phyloP scores from a whole-genome alignment of 208 protist species.

The Trichomonas tenax region DNA sequence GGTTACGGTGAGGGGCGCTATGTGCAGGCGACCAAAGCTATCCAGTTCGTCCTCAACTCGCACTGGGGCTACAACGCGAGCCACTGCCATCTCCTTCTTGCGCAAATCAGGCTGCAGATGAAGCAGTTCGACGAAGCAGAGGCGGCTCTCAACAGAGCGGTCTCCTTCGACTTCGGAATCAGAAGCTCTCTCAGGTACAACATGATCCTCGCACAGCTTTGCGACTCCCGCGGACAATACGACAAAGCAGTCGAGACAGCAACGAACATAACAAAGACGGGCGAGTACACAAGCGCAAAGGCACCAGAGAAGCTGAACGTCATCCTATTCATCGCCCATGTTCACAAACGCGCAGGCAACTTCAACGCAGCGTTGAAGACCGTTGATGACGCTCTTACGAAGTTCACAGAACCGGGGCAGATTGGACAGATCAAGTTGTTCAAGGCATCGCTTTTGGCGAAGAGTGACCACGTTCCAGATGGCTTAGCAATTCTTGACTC shows the following conservation, averaged over 20 bases:
- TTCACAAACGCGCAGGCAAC: neutral
- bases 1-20: neutral
- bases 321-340: neutral
- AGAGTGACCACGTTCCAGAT: neutral
- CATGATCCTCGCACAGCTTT: neutral
- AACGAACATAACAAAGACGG: neutral
- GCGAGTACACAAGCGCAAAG: neutral
- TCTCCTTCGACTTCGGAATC: neutral
- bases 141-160: neutral
- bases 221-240: neutral
- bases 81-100: neutral
- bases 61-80: neutral
- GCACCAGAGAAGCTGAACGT: neutral
- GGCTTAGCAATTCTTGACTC: neutral
- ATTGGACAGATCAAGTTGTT: neutral
- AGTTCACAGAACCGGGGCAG: neutral
- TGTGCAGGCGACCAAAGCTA: neutral
- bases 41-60: neutral
- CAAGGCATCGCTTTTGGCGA: neutral
- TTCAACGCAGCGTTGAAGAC: neutral
- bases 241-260: neutral
- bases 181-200: neutral
- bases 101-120: neutral
- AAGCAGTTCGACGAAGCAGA: neutral
- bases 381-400: neutral